Conservation (phyloP, 176 grass and related monocot genomes). For the maize (Zea mays) region DNA sequence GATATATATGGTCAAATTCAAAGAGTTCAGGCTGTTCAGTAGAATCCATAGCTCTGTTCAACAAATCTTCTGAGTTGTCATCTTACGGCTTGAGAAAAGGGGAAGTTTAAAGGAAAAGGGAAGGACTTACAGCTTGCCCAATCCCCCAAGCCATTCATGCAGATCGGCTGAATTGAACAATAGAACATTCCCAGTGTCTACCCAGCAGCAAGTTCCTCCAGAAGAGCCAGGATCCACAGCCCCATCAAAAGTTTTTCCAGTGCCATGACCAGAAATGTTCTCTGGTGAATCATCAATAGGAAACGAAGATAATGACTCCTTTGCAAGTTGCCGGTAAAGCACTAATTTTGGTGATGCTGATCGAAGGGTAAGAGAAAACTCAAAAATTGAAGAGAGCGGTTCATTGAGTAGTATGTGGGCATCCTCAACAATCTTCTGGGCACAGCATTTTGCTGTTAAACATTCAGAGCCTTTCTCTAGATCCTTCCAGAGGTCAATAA, state of each 20-base stretch:
- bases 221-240: slow-evolving; percentile 35
- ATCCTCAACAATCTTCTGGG: slow-evolving; percentile 71
- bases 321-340: slow-evolving; percentile 77
- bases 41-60: slow-evolving; percentile 56
- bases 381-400: slow-evolving; percentile 73
- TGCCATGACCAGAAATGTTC: slow-evolving; percentile 42
- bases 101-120: neutral
- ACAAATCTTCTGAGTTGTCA: slow-evolving; percentile 36
- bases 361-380: slow-evolving; percentile 93
- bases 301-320: slow-evolving; percentile 79
- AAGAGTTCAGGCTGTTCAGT: slow-evolving; percentile 74
- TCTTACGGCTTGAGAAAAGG: slow-evolving; percentile 35
- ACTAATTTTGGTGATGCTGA: slow-evolving; percentile 86
- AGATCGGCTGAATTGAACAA: slow-evolving; percentile 66
- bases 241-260: slow-evolving; percentile 32
- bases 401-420: slow-evolving; percentile 65
- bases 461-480: slow-evolving; percentile 76
- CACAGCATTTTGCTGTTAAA: slow-evolving; percentile 81
- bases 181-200: slow-evolving; percentile 71
- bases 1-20: slow-evolving; percentile 92
- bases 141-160: slow-evolving; percentile 64
- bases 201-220: slow-evolving; percentile 84
- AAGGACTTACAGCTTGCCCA: slow-evolving; percentile 55
- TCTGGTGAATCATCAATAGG: slow-evolving; percentile 42
- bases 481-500: slow-evolving; percentile 73